These are phyloP conservation scores for Musa acuminata DNA, from an alignment of 176 grass and related monocot species.

Conservation along the genomic window DNA sequence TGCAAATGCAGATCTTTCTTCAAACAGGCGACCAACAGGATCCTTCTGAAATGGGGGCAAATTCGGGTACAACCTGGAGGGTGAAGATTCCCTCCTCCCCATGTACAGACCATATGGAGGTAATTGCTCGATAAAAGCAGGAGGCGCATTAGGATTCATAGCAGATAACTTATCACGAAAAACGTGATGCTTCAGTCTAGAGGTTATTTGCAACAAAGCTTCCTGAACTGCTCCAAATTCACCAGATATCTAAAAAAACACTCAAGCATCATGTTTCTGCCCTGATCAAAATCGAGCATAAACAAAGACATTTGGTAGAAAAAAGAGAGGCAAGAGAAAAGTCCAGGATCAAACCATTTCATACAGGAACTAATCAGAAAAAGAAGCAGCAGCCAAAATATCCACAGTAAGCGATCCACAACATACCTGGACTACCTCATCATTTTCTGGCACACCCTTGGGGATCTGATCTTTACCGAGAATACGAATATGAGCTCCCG, in stretches of 20 bases:
- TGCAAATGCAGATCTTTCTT: slow-evolving; percentile 33
- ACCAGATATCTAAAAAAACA: slow-evolving; percentile 50
- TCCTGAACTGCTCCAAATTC: slow-evolving; percentile 68
- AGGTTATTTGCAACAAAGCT: slow-evolving; percentile 77
- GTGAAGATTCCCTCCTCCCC: slow-evolving; percentile 45
- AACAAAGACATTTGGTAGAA: not conserved
- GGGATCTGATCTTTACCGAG: slow-evolving; percentile 70
- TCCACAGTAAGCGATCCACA: not conserved
- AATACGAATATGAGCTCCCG: slow-evolving; percentile 76
- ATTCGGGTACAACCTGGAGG: slow-evolving; percentile 33
- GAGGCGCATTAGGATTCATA: slow-evolving; percentile 35
- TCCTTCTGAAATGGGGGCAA: slow-evolving; percentile 54
- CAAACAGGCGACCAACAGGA: slow-evolving; percentile 43
- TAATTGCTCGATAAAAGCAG: slow-evolving; percentile 51
- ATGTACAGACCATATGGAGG: slow-evolving; percentile 52
- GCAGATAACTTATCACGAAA: slow-evolving; percentile 56
- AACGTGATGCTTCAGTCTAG: slow-evolving; percentile 78
- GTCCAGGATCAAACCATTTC: slow-evolving; percentile 6
- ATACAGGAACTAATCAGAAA: not conserved
- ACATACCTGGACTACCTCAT: slow-evolving; percentile 75
- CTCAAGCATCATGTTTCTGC: slow-evolving; percentile 10
- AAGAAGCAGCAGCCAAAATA: not conserved
- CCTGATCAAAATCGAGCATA: not conserved
- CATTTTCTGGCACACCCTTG: slow-evolving; percentile 52
- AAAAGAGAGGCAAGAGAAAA: not conserved